Evolutionary conservation across 768 basidiomycete species (phyloP), one percentile per base, ranked within the genome.

Genomic region (Lentinula sp.): DNA sequence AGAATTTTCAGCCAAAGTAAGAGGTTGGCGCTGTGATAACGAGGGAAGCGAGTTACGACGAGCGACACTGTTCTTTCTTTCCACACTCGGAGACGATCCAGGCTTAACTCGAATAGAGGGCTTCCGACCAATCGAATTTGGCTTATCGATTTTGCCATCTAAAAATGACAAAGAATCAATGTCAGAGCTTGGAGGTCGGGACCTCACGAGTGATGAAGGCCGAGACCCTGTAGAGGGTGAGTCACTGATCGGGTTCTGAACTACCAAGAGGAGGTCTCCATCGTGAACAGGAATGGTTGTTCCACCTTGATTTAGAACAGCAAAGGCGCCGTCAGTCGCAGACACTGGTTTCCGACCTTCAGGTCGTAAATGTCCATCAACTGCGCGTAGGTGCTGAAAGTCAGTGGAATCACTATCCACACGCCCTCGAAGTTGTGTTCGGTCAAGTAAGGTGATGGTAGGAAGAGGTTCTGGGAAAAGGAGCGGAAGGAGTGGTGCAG

Each of bases 21-120:
- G 77, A 56, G 80, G 85, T 5, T 82, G 75, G 13, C 84, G 78
- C 23, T 83, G 82, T 0, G 89, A 86, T 9, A 93, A 78, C 0
- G 88, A 83, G n/a, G 91, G 91, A 7, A 94, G 72, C 1, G 91
- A 94, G 65, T 83, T 92, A 18, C 91, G 78, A 16, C 89, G 81
- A 1, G 88, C 85, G 59, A 86, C 68, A 65, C 89, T 92, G 16
- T 86, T 76, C 71, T 93, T 91, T n/a, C 91, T 82, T 46, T 92
- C 89, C 45, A 91, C 65, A 0, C 83, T 82, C 32, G 88, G 83
- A 0, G 85, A 84, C 0, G 85, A 79, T 32, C 84, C 81, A 0
- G 91, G 84, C 63, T 86, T 89, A 51, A 92, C 88, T 18, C 91
- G 85, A 57, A 93, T 90, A 3, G 89, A 91, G 1, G 91, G 89